Conservation (phyloP, 164 flowering plant genomes). For the Protea cynaroides region DNA sequence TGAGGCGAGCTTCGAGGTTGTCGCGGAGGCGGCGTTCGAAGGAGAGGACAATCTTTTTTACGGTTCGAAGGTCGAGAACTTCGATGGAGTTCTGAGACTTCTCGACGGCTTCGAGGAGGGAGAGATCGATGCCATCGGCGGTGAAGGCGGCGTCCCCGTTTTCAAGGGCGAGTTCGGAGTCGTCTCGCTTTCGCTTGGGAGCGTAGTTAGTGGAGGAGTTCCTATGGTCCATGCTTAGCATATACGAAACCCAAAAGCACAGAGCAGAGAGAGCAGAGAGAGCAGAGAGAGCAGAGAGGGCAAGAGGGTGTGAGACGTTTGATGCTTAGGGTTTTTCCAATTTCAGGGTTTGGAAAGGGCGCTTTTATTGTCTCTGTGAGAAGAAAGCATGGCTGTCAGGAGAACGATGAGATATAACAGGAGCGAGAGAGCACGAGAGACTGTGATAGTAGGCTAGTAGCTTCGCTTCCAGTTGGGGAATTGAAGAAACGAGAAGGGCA, state of each 20-base stretch:
- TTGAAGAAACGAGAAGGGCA: too few relatives aligned
- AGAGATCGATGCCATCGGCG: slow-evolving; percentile 41
- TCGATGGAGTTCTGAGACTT: slow-evolving; percentile 68
- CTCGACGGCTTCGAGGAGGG: slow-evolving; percentile 91
- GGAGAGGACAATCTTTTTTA: slow-evolving; percentile 70
- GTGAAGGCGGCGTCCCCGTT: slow-evolving; percentile 4
- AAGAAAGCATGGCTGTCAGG: too few relatives aligned
- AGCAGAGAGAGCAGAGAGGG: too few relatives aligned
- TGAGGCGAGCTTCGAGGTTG: slow-evolving; percentile 91
- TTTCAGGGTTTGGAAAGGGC: too few relatives aligned
- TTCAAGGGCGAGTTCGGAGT: slow-evolving; percentile 3
- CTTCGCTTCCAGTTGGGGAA: too few relatives aligned
- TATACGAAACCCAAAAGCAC: background rate
- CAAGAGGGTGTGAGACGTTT: too few relatives aligned
- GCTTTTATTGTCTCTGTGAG: too few relatives aligned
- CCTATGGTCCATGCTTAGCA: slow-evolving; percentile 6
- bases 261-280: too few relatives aligned
- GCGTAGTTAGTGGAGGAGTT: slow-evolving; percentile 11
- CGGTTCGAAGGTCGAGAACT: slow-evolving; percentile 64
- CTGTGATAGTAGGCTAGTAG: too few relatives aligned
- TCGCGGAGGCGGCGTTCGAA: slow-evolving; percentile 90
- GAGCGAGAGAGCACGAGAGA: too few relatives aligned
- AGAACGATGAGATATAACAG: too few relatives aligned
- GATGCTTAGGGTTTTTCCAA: too few relatives aligned
- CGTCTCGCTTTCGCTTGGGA: slow-evolving; percentile 23